These are phyloP conservation scores for Stephania cephalantha DNA, from an alignment of 164 flowering plant genomes.

Conservation along the genomic window DNA sequence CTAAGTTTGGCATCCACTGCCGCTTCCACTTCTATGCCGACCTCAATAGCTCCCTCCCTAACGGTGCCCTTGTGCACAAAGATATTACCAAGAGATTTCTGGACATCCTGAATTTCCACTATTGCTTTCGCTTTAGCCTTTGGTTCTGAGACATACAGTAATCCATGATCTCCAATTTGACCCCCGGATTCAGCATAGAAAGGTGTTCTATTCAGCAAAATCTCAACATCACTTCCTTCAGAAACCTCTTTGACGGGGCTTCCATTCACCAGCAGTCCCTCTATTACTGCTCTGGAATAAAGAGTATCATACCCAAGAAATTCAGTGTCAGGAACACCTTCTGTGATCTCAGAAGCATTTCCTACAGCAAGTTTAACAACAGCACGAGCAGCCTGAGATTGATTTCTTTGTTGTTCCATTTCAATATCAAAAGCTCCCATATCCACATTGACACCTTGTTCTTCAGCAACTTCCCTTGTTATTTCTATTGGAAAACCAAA, in stretches of 20 bases:
- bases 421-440: conserved; percentile 65
- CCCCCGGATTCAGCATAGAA: conserved; percentile 99
- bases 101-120: conserved; percentile 77
- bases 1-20: conserved; percentile 71
- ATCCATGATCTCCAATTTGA: conserved; percentile 83
- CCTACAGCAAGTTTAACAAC: conserved; percentile 71
- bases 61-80: conserved; percentile 82
- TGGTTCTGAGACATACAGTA: conserved; percentile 42
- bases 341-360: conserved; percentile 40
- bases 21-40: conserved; percentile 81
- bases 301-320: conserved; percentile 86
- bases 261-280: conserved; percentile 75
- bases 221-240: conserved; percentile 79
- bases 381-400: conserved; percentile 88
- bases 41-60: conserved; percentile 62
- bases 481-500: conserved; percentile 93
- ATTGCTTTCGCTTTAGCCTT: conserved; percentile 33
- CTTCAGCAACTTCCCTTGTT: conserved; percentile 81
- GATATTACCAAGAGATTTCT: conserved; percentile 64
- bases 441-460: conserved; percentile 66
- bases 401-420: conserved; percentile 87
- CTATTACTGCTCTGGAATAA: conserved; percentile 53
- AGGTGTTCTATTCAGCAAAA: conserved; percentile 73
- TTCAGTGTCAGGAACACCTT: conserved; percentile 59
- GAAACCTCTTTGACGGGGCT: conserved; percentile 52